Base-by-base conservation (phyloP, 495 filamentous ascomycete genomes). In the Hypoxylon fragiforme region DNA sequence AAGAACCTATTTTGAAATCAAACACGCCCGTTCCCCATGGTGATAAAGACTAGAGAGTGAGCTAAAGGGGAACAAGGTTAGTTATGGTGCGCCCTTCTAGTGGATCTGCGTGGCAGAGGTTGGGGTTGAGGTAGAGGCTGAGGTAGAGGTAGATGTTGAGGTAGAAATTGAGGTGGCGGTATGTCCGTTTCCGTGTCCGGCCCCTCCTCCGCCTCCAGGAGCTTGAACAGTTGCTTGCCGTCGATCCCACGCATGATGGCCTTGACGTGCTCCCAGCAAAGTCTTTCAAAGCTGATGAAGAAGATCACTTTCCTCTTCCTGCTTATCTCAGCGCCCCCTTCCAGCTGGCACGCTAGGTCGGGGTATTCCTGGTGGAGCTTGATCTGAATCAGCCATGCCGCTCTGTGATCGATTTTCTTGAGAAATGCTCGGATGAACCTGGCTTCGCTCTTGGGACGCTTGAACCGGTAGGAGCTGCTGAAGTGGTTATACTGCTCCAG, bases 401-500 rank as follows among this genome's bases (percentile, higher is more conserved):
- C 51, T 8, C 22, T 42, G 18, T 21, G 34, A 19, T 62, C 52
- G 18, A 62, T 39, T 11, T 49, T 47, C 31, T 52, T 55, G 30
- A 62, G 58, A 22, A 43, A 62, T 20, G 50, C 22, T n/a, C 37
- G 38, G 24, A 62, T 52, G 31, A 62, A 62, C 1, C 24, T 30
- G 6, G 46, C 30, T 2, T 62, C 58, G 31, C 46, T 62, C 24
- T 52, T 62, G 21, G 58, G 58, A 9, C 37, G 58, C 43, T 62
- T 62, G 11, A 54, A 38, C n/a, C 51, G 51, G 14, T 62, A 62
- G 5, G 58, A 56, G 13, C 30, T 44, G 19, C 51, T 52, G 14
- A 56, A 62, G 37, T 62, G 52, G 43, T 62, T 62, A 43, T 62
- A 62, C 24, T 56, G 46, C 13, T 62, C 58, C 18, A 62, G 46